phyloP scores from a whole-genome alignment of 768 basidiomycete genomes.

The Pleurotus pulmonarius region DNA sequence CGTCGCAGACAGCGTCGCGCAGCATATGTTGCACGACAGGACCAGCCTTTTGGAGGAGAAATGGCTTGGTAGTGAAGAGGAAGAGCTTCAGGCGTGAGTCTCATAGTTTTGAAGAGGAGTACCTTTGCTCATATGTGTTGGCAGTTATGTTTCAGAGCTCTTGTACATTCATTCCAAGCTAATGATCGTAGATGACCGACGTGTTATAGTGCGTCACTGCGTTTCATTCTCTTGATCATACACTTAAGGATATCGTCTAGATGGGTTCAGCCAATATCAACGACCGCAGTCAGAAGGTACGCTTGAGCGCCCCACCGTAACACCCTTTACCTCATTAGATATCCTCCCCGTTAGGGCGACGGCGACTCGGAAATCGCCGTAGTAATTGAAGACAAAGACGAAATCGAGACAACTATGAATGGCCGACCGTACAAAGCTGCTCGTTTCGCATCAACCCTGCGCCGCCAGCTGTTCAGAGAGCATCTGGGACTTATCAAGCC shows the following conservation, averaged over 20 bases:
- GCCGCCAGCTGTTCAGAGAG: slow-evolving; percentile 83
- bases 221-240: neutral
- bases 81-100: slow-evolving; percentile 77
- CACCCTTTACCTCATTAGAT: neutral
- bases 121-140: slow-evolving; percentile 11
- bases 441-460: slow-evolving; percentile 80
- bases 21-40: slow-evolving; percentile 69
- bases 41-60: slow-evolving; percentile 67
- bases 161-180: slow-evolving; percentile 85
- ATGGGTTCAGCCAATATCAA: slow-evolving; percentile 95
- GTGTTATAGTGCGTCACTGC: slow-evolving; percentile 69
- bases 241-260: slow-evolving; percentile 28
- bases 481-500: slow-evolving; percentile 84
- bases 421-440: slow-evolving; percentile 68
- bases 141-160: slow-evolving; percentile 75
- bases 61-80: slow-evolving; percentile 82
- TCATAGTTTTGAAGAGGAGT: neutral
- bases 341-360: slow-evolving; percentile 54
- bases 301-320: neutral
- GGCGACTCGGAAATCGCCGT: slow-evolving; percentile 95
- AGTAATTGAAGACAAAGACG: slow-evolving; percentile 85
- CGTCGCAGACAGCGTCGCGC: slow-evolving; percentile 75
- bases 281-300: slow-evolving; percentile 77
- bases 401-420: slow-evolving; percentile 74
- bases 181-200: slow-evolving; percentile 92